These are phyloP conservation scores for Pseudocercospora cruenta DNA, from an alignment of 2,329 filamentous ascomycete species.

Conservation along the genomic window DNA sequence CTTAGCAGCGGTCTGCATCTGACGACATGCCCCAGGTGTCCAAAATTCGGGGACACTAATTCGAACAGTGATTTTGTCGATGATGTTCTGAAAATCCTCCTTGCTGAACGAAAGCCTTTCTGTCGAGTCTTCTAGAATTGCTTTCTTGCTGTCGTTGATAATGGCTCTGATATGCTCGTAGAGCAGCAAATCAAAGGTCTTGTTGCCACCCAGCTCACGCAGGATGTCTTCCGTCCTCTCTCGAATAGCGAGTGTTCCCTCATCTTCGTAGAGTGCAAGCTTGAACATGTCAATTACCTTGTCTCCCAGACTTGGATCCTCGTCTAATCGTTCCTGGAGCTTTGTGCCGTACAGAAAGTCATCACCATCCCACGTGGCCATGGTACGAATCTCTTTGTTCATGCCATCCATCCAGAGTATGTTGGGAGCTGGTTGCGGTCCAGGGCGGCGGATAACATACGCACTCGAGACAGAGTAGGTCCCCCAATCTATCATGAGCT, in stretches of 20 bases:
- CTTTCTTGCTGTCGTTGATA: constrained; percentile 9
- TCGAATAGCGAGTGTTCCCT: not conserved
- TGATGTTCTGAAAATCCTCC: not conserved
- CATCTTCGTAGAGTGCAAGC: constrained; percentile 4
- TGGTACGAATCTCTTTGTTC: constrained; percentile 12
- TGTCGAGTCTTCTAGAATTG: not conserved
- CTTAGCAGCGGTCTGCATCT: constrained; percentile 23
- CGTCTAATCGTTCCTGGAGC: constrained; percentile 7
- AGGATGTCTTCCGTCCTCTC: constrained; percentile 1
- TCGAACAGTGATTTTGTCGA: constrained; percentile 1
- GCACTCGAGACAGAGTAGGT: not conserved
- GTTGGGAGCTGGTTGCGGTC: not conserved
- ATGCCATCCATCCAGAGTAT: not conserved
- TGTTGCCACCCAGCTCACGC: constrained; percentile 4
- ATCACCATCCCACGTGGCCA: constrained; percentile 15
- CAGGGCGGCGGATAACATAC: not conserved
- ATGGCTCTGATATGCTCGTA: constrained; percentile 15
- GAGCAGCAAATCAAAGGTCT: constrained; percentile 15
- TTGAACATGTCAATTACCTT: constrained; percentile 19
- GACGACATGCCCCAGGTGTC: constrained; percentile 10
- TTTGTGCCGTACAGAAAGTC: constrained; percentile 17
- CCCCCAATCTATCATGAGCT: too few relatives aligned
- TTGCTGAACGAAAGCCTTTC: not conserved
- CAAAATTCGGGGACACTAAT: constrained; percentile 24
- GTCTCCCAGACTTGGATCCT: constrained; percentile 1